These are phyloP conservation scores for Vaccinium darrowii DNA, from an alignment of 148 eudicot species.

Conservation along the genomic window DNA sequence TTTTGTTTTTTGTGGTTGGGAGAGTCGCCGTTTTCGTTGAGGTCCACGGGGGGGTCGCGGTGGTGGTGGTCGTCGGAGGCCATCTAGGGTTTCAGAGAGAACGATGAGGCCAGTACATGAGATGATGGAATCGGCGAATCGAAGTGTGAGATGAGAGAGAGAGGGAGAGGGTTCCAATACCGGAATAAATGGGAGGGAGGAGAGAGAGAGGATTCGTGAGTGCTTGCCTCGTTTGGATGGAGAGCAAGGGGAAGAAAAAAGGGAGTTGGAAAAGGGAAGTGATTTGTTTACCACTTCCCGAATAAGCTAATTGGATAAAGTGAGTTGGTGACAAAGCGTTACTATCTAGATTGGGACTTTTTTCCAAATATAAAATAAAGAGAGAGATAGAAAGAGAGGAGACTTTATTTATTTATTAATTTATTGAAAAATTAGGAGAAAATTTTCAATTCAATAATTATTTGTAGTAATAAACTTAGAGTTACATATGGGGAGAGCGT, in stretches of 20 bases:
- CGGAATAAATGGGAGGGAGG: neutral
- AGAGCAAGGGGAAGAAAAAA: neutral
- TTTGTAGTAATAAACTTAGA: too few relatives aligned
- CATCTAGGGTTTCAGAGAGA: neutral
- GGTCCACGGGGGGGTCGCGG: neutral
- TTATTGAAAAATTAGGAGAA: too few relatives aligned
- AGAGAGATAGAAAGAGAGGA: too few relatives aligned
- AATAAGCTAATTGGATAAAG: neutral
- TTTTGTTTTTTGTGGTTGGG: constrained; percentile 24
- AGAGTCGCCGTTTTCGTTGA: constrained; percentile 30
- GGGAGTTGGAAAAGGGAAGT: neutral
- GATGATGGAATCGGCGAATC: neutral
- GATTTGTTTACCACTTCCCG: neutral
- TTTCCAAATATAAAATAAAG: too few relatives aligned
- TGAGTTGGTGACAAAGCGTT: neutral
- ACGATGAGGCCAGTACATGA: neutral
- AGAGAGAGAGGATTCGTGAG: neutral
- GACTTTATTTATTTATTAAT: too few relatives aligned
- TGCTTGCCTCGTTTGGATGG: neutral
- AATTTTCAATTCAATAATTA: too few relatives aligned
- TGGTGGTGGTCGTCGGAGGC: neutral
- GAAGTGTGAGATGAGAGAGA: neutral
- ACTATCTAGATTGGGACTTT: too few relatives aligned
- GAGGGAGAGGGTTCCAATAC: neutral
- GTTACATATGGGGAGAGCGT: too few relatives aligned